phyloP scores from a whole-genome alignment of 2,329 filamentous ascomycete species.

The Diaporthe amygdali region DNA sequence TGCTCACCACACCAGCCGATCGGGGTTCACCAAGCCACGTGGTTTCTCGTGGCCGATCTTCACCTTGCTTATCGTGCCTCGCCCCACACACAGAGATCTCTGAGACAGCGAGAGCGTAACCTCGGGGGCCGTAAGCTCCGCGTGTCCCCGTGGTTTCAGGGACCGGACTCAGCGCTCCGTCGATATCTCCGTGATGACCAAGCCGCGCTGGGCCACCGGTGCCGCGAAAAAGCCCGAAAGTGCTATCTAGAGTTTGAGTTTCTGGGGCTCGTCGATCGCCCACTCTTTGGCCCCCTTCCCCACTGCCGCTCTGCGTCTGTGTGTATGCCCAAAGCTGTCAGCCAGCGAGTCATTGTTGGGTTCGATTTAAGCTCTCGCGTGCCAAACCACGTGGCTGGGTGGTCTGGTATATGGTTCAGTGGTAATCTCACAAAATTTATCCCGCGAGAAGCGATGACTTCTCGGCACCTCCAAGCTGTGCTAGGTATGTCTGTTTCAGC shows the following conservation, averaged over 20 bases:
- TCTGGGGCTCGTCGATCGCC: background rate
- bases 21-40: background rate
- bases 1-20: background rate
- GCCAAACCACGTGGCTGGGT: slow-evolving; percentile 8
- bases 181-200: background rate
- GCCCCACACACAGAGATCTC: background rate
- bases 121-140: background rate
- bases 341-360: background rate
- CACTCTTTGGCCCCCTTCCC: background rate
- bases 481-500: too few species aligned
- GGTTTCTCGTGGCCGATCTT: background rate
- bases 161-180: too few species aligned
- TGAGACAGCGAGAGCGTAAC: background rate
- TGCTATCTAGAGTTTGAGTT: background rate
- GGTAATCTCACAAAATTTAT: background rate
- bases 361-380: slow-evolving; percentile 13
- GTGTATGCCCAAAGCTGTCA: slow-evolving; percentile 1
- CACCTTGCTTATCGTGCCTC: background rate
- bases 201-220: background rate
- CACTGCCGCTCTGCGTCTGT: background rate
- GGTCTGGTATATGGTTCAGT: background rate
- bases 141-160: background rate
- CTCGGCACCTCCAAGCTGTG: too few species aligned
- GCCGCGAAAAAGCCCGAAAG: background rate
- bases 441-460: too few species aligned